Evolutionary conservation across 2,329 filamentous ascomycete species (phyloP), one percentile per base, ranked within the genome.

Genomic region (Tolypocladium tropicale): DNA sequence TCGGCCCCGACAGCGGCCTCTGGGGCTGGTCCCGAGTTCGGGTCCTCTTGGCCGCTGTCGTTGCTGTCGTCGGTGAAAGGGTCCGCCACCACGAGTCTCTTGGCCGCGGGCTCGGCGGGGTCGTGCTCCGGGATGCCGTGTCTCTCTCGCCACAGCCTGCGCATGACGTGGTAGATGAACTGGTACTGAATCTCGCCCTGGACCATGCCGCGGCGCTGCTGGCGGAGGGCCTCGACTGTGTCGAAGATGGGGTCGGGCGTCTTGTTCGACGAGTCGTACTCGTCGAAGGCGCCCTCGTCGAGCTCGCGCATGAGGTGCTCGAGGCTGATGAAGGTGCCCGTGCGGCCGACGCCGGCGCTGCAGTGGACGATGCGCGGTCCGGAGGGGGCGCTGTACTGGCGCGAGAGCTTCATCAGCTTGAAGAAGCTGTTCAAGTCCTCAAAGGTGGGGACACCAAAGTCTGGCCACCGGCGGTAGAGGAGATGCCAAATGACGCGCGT

Each of bases 151-250:
- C 88, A 92, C 55, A 84, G 75, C 68, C 90, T 87, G 53, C 84
- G 81, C 64, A 96, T 71, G 1, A 95, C 89, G 65, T 91, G 84
- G 73, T 99, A 97, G 56, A 99, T 82, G 69, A 97, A 96, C 39
- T 82, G 73, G 65, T 89, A 94, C 69, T 99, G 94, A 52, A 80
- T 70, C 63, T 93, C 88, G 50, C 89, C 86, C 73, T 97, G 94
- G 6, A 99, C 94, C 94, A 99, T 99, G 72, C 86, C 89, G 75
- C 90, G 89, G 21, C 94, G 82, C 76, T 99, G 94, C 70, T 93
- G 83, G 49, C 94, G 82, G 55, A 99, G 78, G 58, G 76, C 73
- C 64, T 95, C 87, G 55, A 99, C 92, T 0, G 88, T 88, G 21
- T 88, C 79, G 61, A 85, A 89, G 43, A 99, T 80, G 3, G 87